These are phyloP conservation scores for Lippia alba DNA, from an alignment of 305 asterid genomes.

Conservation along the genomic window DNA sequence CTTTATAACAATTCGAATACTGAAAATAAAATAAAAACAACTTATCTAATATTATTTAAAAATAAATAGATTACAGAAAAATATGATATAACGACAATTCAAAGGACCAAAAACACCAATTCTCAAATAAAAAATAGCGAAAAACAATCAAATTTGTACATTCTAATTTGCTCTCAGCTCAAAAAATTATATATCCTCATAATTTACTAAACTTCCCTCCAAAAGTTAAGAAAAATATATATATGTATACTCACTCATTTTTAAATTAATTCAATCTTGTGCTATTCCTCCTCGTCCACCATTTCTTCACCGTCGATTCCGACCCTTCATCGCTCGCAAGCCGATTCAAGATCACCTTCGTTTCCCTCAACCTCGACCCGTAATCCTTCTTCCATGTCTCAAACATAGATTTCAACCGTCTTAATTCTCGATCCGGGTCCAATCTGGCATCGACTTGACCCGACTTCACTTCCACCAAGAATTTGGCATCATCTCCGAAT, in stretches of 20 bases:
- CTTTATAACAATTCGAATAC: too few species aligned
- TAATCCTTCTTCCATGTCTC: conserved; percentile 97
- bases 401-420: conserved; percentile 85
- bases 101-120: too few species aligned
- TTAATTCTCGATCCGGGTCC: conserved; percentile 85
- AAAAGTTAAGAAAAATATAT: too few species aligned
- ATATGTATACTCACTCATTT: too few species aligned
- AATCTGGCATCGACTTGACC: conserved; percentile 84
- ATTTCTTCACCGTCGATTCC: conserved; percentile 55
- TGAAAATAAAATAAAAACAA: too few species aligned
- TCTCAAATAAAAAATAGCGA: too few species aligned
- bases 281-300: conserved; percentile 95
- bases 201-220: too few species aligned
- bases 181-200: too few species aligned
- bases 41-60: too few species aligned
- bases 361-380: conserved; percentile 81
- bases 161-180: not conserved
- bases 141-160: too few species aligned
- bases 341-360: conserved; percentile 81
- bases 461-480: conserved; percentile 90
- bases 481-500: conserved; percentile 91
- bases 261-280: conserved; percentile 47
- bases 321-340: conserved; percentile 75
- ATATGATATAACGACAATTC: too few species aligned
- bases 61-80: too few species aligned